Evolutionary conservation across 148 eudicot species (phyloP).

Genomic region (Dianthus caryophyllus): DNA sequence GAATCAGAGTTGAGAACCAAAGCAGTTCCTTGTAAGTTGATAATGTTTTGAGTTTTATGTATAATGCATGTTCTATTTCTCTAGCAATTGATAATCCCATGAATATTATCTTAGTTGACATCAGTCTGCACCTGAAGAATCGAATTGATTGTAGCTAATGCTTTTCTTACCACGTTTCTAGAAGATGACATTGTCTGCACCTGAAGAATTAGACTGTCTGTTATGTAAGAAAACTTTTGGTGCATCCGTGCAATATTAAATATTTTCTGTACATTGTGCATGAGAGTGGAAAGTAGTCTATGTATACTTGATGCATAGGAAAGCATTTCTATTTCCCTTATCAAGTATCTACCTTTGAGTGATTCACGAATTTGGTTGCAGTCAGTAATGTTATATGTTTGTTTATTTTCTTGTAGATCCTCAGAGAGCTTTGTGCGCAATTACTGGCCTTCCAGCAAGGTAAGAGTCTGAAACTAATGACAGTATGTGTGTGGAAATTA

Average conservation of each 20-base stretch:
- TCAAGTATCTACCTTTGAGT: background rate
- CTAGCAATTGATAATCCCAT: background rate
- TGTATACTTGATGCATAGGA: background rate
- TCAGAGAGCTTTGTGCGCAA: slow-evolving; percentile 57
- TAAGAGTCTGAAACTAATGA: slow-evolving; percentile 27
- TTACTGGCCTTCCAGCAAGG: slow-evolving; percentile 91
- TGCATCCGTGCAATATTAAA: background rate
- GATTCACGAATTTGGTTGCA: slow-evolving; percentile 6
- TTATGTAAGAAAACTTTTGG: background rate
- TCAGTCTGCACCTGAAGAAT: background rate
- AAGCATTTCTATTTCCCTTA: background rate
- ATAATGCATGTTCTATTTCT: background rate
- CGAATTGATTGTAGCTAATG: background rate
- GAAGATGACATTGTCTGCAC: background rate
- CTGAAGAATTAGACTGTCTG: background rate
- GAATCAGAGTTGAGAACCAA: slow-evolving; percentile 50
- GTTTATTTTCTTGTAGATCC: slow-evolving; percentile 53
- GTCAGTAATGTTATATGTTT: slow-evolving; percentile 13
- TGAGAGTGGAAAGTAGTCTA: background rate
- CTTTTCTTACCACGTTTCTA: background rate
- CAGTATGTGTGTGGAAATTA: background rate
- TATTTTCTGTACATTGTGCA: background rate
- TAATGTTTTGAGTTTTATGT: too few species aligned
- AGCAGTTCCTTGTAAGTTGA: slow-evolving; percentile 60
- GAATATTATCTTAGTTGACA: background rate